Evolutionary conservation across 2,329 filamentous ascomycete species (phyloP), one percentile per base, ranked within the genome.

Genomic region (Aspergillus pseudoglaucus): DNA sequence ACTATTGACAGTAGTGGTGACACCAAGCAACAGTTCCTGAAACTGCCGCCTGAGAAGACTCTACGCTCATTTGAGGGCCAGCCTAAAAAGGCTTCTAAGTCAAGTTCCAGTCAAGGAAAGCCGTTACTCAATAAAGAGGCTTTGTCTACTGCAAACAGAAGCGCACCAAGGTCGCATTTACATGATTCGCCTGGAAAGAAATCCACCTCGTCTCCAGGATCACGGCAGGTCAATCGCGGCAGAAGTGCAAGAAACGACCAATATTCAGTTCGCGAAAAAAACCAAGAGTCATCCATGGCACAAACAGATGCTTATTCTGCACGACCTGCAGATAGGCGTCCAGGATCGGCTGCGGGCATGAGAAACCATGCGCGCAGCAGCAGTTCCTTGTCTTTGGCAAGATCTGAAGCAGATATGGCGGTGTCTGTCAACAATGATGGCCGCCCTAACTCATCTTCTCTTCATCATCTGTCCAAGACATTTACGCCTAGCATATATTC

Each of bases 401-500:
- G 60, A 45, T 71, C 70, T 5, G 71, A 74, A 46, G 58, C 65
- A 47, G 70, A 72, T 42, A 58, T 65, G 20, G 60, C 61, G 22
- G 40, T 68, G 0, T 59, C 64, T 18, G 55, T 63, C 2, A 61
- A 61, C 45, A 59, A 58, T 35, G 61, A 64, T 44, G 54, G 54
- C 32, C 62, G 57, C 10, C 60, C 59, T 23, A 53, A 54, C 18
- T 68, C 68, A 6, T 58, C 64, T 4, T 44, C 54, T 23, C 45
- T 58, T 14, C 66, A 72, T 48, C 52, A 54, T 46, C 59, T 62
- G 46, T 64, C 68, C 4, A 64, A 64, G 43, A 72, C 71, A 23
- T 68, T 67, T 43, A 64, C 67, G 3, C 70, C 71, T 4, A 74
- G 72, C 46, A 60, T 75, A 46, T 75, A 74, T 48, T 75, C 72